A percentile compares a stretch with the other conserved stretches of the same genome.
phyloP scores from a whole-genome alignment of 371 early-diverging fungal genomes.

The Mucor piriformis region DNA sequence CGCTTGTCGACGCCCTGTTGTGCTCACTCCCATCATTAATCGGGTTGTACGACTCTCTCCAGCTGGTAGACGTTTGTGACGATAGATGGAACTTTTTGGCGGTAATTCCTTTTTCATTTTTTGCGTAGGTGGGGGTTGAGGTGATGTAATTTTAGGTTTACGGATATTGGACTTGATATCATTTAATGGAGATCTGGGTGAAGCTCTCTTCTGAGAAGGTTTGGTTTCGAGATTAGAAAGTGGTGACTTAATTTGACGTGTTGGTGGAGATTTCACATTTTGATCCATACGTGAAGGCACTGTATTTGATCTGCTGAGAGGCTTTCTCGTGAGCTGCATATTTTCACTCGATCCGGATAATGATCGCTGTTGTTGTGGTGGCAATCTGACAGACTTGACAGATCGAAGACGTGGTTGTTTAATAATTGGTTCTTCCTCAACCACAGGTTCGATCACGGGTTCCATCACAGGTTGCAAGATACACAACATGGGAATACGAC shows the following conservation, averaged over 20 bases:
- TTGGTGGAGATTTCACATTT: no score
- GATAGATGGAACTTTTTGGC: constrained; percentile 33
- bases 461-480: constrained; percentile 15
- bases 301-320: constrained; percentile 24
- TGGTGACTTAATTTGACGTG: constrained; percentile 5
- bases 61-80: constrained; percentile 36
- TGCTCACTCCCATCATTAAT: constrained; percentile 49
- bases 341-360: background rate
- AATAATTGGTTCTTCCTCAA: background rate
- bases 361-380: constrained; percentile 1
- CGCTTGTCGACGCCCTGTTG: constrained; percentile 33
- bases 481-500: constrained; percentile 46
- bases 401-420: background rate
- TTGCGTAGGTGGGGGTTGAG: constrained; percentile 5
- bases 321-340: constrained; percentile 2
- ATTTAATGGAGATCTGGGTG: constrained; percentile 5
- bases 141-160: constrained; percentile 13
- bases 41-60: constrained; percentile 46
- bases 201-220: constrained; percentile 1
- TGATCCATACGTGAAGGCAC: constrained; percentile 21
- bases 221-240: background rate
- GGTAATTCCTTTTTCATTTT: constrained; percentile 17
- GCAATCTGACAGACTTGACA: constrained; percentile 5
- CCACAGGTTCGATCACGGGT: background rate
- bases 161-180: constrained; percentile 8